phyloP scores from a whole-genome alignment of 495 filamentous ascomycete genomes.

The Aspergillus funiculosus region DNA sequence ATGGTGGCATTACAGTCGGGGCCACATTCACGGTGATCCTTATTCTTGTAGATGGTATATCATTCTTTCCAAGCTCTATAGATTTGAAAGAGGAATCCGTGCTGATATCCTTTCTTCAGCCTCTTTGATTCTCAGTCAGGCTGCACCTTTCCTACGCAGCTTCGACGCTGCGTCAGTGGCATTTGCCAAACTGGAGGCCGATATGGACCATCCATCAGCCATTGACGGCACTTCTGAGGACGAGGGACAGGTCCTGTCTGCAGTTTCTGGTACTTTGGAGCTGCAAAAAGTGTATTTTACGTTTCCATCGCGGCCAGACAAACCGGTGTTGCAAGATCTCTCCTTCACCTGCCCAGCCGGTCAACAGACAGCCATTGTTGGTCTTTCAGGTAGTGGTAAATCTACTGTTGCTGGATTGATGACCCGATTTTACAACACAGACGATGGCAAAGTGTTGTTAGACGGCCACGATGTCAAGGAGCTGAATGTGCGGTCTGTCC shows the following conservation, averaged over 20 bases:
- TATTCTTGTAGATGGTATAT: constrained; percentile 47
- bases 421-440: constrained; percentile 46
- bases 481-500: constrained; percentile 51
- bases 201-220: constrained; percentile 47
- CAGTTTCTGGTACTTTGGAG: no score
- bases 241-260: no score
- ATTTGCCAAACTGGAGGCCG: constrained; percentile 41
- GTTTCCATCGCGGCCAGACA: constrained; percentile 56
- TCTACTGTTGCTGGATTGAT: constrained; percentile 56
- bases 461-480: constrained; percentile 46
- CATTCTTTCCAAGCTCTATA: not conserved
- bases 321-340: constrained; percentile 45
- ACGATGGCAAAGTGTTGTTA: constrained; percentile 39
- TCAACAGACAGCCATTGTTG: constrained; percentile 60
- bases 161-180: constrained; percentile 53
- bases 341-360: constrained; percentile 48
- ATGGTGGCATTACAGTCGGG: constrained; percentile 42
- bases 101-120: constrained; percentile 23
- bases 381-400: constrained; percentile 65
- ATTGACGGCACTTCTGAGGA: constrained; percentile 44
- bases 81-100: not conserved
- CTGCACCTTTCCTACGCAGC: constrained; percentile 59
- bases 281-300: constrained; percentile 51
- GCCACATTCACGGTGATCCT: constrained; percentile 60
- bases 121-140: constrained; percentile 55